Percentiles rank a stretch among this genome's conserved stretches.
Evolutionary conservation across 352 stramenopile genomes (phyloP).

Genomic region (Phytophthora podocarpi): DNA sequence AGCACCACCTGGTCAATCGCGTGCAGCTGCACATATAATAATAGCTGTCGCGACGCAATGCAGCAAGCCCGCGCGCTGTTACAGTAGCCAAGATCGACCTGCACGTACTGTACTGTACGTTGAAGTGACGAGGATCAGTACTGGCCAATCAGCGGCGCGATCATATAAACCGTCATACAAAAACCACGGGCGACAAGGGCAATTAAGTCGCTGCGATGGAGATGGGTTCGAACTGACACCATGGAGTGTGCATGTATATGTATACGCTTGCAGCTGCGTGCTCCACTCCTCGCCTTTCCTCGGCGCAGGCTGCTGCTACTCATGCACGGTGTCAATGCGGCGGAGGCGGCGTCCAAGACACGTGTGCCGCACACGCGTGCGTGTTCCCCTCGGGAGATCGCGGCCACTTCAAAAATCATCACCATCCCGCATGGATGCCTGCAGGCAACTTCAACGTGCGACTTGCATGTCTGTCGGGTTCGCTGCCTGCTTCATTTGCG

Average conservation of each 20-base stretch:
- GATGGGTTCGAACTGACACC: neutral
- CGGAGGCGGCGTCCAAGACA: too few species aligned
- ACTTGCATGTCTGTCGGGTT: neutral
- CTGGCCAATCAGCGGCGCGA: conserved; percentile 7
- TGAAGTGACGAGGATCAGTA: conserved; percentile 4
- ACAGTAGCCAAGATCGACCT: neutral
- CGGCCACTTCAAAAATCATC: neutral
- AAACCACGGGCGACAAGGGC: neutral
- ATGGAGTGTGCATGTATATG: neutral
- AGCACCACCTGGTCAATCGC: neutral
- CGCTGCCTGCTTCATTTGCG: neutral
- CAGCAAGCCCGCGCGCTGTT: too few species aligned
- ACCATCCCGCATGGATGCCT: neutral
- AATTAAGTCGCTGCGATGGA: neutral
- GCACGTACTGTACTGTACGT: neutral
- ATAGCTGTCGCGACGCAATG: neutral
- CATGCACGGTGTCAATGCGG: too few species aligned
- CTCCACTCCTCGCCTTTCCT: conserved; percentile 7
- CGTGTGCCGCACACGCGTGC: too few species aligned
- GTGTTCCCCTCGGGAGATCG: too few species aligned
- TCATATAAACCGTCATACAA: conserved; percentile 1
- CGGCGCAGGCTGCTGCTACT: neutral
- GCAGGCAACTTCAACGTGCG: conserved; percentile 25
- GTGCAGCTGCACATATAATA: neutral
- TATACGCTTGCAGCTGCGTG: conserved; percentile 12